Base-by-base conservation (phyloP, 768 basidiomycete species). In the Porpolomopsis calyptriformis region DNA sequence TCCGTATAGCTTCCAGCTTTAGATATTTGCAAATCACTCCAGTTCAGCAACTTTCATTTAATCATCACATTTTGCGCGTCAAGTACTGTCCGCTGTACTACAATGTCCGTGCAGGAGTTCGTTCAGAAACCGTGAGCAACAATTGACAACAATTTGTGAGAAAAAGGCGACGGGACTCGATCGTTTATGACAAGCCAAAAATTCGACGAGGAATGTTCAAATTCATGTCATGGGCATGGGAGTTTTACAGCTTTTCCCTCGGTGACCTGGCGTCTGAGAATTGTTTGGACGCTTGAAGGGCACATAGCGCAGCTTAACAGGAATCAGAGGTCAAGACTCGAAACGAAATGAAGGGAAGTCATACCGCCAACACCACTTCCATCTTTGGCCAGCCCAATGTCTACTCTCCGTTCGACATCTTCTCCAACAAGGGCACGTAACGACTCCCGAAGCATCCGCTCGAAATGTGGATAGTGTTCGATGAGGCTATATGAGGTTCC, bases 291-390 rank as follows among this genome's bases (percentile, higher is more conserved):
- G 87, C 84, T 67, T 85, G 80, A 26, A 92, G 72, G 1, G 91
- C 91, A 54, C 87, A 85, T 33, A 96, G 70, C 34, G 91, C 91
- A 60, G 91, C 91, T 92, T 50, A 51, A 45, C 14, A 48, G 38
- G 16, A 34, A 10, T 24, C 47, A 26, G 48, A 49, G 33, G 50
- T 37, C 39, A 31, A 14, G 12, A 47, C 33, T 23, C 16, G 37
- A 33, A 25, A 47, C 43, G 31, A 38, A 42, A 38, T 19, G 34
- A 14, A n/a, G n/a, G 14, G n/a, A 29, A 40, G 27, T 62, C 85
- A 66, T 62, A 96, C 93, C 94, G 58, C 96, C 96, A 34, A 92
- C 91, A 29, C 94, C 96, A 57, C 89, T 93, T 10, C 96, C 96
- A 55, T 99, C 96, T 63, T 96, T 98, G 3, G 96, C 96, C 60